Evolutionary conservation across 1,284 basidiomycete species (phyloP), one percentile per base, ranked within the genome.

Genomic region (Takashimella koratensis): DNA sequence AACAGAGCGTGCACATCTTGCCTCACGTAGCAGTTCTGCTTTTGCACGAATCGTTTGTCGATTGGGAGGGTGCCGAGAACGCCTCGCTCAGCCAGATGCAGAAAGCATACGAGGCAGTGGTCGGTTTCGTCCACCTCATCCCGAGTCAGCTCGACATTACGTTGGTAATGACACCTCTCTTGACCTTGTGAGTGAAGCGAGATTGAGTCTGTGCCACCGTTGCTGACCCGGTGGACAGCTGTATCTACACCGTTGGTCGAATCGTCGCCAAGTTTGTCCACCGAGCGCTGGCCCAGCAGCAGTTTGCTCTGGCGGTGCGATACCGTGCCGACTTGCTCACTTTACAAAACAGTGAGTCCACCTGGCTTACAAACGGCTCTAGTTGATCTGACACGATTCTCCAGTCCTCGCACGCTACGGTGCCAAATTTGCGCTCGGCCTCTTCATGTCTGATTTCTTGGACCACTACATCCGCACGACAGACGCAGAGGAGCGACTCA

Each of bases 101-200:
- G 30, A 59, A 62, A 43, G 58, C 61, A 0, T 70, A 64, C 45
- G 66, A 71, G 45, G 61, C 56, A 2, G 59, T 67, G 19, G 53
- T 71, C 10, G 62, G 63, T 4, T 43, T 70, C n/a, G 50, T 73
- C 10, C 67, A 74, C 47, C 56, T 71, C 13, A 63, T 74, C 21
- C 72, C 72, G 1, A 65, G 64, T 19, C 71, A 71, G 51, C 52
- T 72, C 21, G 71, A 74, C 45, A 47, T 73, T n/a, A 53, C 64
- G 5, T 43, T 64, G 19, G 40, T 72, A 36, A 45, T 70, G 21
- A 70, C 66, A 4, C 57, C 68, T 2, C 23, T 68, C 0, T 53
- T 68, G n/a, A 53, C 56, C 20, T 66, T 71, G 68, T 71, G 55
- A 63, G 66, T 63, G 5, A 4, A 10, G 20, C 27, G n/a, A n/a